Base-by-base conservation (phyloP, 2,329 filamentous ascomycete genomes). In the Ceratocystis diversiconidia region DNA sequence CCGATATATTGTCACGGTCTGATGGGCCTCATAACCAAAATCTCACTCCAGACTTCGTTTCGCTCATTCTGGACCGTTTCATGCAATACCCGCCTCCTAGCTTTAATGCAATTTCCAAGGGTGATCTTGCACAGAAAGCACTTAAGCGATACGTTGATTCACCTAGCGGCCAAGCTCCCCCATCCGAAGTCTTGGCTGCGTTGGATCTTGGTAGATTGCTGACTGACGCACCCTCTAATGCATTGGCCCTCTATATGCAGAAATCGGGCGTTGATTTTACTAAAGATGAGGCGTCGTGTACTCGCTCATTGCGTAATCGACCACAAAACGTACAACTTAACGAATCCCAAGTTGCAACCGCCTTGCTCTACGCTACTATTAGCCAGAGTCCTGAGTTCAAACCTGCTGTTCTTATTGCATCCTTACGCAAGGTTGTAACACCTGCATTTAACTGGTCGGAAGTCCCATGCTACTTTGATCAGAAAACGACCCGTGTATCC, bases 31-130 rank as follows among this genome's bases (percentile, higher is more conserved):
- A 84, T 50, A 84, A 88, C 71, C 81, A 86, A 69, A 86, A 89
- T 68, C 75, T 92, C 64, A 80, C 79, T 10, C 79, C 86, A 36
- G 77, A 83, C 52, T 90, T 94, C 72, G 81, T 96, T 68, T 88
- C 89, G 61, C 79, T 86, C 67, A 86, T 95, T 67, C 80, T 96
- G 74, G 90, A 96, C 74, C 88, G 90, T 70, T 88, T 95, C 71
- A 85, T 95, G 65, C 86, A 94, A 74, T 86, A 92, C 70, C 90
- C 92, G 63, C 90, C 91, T 36, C 89, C 88, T 30, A 90, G 87
- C 74, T 95, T 95, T 78, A 89, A 88, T 71, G 85, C 90, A 65
- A 81, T 86, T 64, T 86, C 84, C 66, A 85, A 88, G 72, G 80
- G 86, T 69, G 88, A 91, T 72, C 80, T 89, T 15, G 80, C 82